Conservation (phyloP, 768 basidiomycete genomes). For the Clitopilus hobsonii region DNA sequence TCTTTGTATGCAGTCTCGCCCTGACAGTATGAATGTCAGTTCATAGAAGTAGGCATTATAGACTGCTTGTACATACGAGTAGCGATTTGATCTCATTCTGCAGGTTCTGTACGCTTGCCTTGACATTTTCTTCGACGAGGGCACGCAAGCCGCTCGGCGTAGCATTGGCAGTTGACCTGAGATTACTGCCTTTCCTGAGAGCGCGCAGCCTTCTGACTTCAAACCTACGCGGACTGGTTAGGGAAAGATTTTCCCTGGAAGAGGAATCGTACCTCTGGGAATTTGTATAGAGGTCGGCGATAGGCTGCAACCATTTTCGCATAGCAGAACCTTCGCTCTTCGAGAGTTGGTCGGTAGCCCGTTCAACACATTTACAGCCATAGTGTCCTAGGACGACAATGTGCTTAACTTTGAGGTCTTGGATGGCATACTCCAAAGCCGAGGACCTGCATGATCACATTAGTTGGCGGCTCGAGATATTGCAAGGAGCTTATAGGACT, state of each 20-base stretch:
- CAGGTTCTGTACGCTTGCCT: conserved; percentile 33
- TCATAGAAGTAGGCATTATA: conserved; percentile 1
- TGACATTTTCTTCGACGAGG: conserved; percentile 50
- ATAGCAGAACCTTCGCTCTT: conserved; percentile 16
- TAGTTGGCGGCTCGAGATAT: background rate
- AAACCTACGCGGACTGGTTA: conserved; percentile 10
- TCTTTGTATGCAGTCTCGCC: conserved; percentile 12
- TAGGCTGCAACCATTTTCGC: conserved; percentile 27
- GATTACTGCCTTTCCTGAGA: conserved; percentile 21
- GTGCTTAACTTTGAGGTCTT: conserved; percentile 27
- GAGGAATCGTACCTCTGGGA: conserved; percentile 29
- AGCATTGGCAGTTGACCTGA: background rate
- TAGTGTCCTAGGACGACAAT: conserved; percentile 35
- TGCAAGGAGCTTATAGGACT: conserved; percentile 8
- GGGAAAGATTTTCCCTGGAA: background rate
- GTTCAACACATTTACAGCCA: conserved; percentile 29
- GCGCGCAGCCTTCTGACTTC: conserved; percentile 30
- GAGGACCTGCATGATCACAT: conserved; percentile 19
- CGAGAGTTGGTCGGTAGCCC: conserved; percentile 21
- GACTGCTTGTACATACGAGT: conserved; percentile 13
- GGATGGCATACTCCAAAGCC: conserved; percentile 29
- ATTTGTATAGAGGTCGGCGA: conserved; percentile 22
- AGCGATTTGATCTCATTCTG: conserved; percentile 31
- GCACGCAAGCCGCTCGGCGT: conserved; percentile 25
- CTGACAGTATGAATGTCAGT: background rate